Conservation (phyloP, 106 monocot species). For the Alisma plantagoaquatica region DNA sequence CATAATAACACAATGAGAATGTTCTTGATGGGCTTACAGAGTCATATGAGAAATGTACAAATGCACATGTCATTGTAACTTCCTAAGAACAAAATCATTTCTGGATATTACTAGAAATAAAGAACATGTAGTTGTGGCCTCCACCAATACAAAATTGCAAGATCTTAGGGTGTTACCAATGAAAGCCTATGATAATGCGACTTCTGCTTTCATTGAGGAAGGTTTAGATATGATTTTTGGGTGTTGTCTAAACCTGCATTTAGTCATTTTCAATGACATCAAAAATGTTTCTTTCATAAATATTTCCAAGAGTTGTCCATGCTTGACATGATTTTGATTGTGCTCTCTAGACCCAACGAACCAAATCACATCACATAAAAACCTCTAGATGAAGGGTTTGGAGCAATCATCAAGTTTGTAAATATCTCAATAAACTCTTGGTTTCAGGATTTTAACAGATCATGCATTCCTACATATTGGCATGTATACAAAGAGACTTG, state of each 20-base stretch:
- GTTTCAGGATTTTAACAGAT: conserved; percentile 33
- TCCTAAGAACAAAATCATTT: too few relatives aligned
- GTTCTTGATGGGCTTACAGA: too few relatives aligned
- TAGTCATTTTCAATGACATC: conserved; percentile 29
- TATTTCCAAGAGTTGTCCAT: conserved; percentile 26
- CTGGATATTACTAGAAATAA: conserved; percentile 42
- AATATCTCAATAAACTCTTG: too few relatives aligned
- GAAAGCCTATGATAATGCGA: conserved; percentile 2
- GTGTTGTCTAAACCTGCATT: conserved; percentile 25
- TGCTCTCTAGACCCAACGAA: conserved; percentile 26
- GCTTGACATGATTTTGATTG: conserved; percentile 20
- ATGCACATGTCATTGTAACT: too few relatives aligned
- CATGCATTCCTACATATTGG: conserved; percentile 31
- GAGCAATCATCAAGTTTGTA: too few relatives aligned
- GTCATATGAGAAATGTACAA: too few relatives aligned
- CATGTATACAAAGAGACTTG: conserved; percentile 28
- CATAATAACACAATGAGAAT: too few relatives aligned
- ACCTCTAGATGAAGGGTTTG: conserved; percentile 35
- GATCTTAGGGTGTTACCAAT: conserved; percentile 54
- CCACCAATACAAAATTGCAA: conserved; percentile 31
- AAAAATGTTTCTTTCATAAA: conserved; percentile 25
- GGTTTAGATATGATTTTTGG: conserved; percentile 22
- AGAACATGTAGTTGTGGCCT: conserved; percentile 33
- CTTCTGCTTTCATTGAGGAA: conserved; percentile 18
- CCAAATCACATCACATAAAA: conserved; percentile 16